Evolutionary conservation across 169 alveolate species (phyloP).

Genomic region (Plasmodium fragile): DNA sequence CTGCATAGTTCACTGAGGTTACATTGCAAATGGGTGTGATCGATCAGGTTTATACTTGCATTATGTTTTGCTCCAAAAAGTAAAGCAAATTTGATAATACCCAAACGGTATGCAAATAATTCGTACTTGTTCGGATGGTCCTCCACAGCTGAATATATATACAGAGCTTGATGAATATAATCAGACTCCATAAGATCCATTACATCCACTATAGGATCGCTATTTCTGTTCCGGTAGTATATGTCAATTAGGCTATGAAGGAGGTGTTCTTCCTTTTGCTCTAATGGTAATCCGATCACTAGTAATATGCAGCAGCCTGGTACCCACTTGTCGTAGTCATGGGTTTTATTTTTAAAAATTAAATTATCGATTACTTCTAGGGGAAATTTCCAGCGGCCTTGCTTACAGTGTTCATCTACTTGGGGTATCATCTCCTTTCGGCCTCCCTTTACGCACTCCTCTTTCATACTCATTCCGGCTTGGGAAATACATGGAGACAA

Average conservation of each 20-base stretch:
- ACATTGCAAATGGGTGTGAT: not conserved
- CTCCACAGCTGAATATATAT: constrained; percentile 22
- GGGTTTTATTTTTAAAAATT: constrained; percentile 39
- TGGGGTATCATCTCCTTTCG: not conserved
- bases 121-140: constrained; percentile 23
- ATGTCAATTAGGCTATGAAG: constrained; percentile 30
- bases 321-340: constrained; percentile 53
- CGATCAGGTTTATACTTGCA: constrained; percentile 21
- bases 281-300: constrained; percentile 21
- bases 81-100: constrained; percentile 54
- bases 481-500: constrained; percentile 29
- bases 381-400: constrained; percentile 16
- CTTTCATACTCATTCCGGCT: not conserved
- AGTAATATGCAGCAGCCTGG: constrained; percentile 24
- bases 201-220: constrained; percentile 27
- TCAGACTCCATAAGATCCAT: not conserved
- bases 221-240: constrained; percentile 8
- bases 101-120: constrained; percentile 27
- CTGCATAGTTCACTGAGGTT: constrained; percentile 15
- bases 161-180: not conserved
- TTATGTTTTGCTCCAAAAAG: constrained; percentile 19
- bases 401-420: not conserved
- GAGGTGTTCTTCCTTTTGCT: not conserved
- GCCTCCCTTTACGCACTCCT: not conserved
- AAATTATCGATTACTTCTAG: constrained; percentile 18